Base-by-base conservation (phyloP, 495 filamentous ascomycete species). In the Evansstolkia leycettana region DNA sequence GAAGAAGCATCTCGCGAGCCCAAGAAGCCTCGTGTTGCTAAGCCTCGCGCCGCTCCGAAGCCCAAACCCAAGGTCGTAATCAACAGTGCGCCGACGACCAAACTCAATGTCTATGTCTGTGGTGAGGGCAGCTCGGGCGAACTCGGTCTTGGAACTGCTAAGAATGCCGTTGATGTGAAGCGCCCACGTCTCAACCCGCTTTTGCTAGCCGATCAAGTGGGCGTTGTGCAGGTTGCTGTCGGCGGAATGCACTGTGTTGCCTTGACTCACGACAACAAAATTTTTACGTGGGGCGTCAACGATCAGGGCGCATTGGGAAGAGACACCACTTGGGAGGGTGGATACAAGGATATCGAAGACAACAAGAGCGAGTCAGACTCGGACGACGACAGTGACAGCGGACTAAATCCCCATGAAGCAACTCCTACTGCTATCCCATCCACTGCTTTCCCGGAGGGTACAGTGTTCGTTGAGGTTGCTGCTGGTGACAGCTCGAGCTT, bases 251-350 rank as follows among this genome's bases (percentile, higher is more conserved):
- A 82, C 51, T 62, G 55, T 30, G 54, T 70, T 23, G 77, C 73
- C 13, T 47, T 80, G 33, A 80, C 74, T 10, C 60, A 72, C 42
- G 72, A 77, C 52, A 75, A 74, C 49, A 61, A 70, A 42, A 70
- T 82, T 42, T 51, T 75, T 31, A 72, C 75, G 14, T 82, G 77
- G 77, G 77, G 77, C 31, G 77, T 80, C 36, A 82, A 82, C 47
- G 77, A 82, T 36, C 68, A 78, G 40, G 73, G 71, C 33, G 74
- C 77, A 0, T 62, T 82, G 32, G 77, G 77, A 17, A 60, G 77
- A 47, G 61, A 75, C 33, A 80, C 76, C 5, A 38, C 54, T 7
- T 76, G 72, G 69, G 70, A 75, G 1, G 74, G 72, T 18, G 75
- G 75, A 24, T 61, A 82, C 40, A 73, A 68, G 39, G 76, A 85